phyloP scores from a whole-genome alignment of 2,329 filamentous ascomycete species.

The Coleophoma crateriformis region DNA sequence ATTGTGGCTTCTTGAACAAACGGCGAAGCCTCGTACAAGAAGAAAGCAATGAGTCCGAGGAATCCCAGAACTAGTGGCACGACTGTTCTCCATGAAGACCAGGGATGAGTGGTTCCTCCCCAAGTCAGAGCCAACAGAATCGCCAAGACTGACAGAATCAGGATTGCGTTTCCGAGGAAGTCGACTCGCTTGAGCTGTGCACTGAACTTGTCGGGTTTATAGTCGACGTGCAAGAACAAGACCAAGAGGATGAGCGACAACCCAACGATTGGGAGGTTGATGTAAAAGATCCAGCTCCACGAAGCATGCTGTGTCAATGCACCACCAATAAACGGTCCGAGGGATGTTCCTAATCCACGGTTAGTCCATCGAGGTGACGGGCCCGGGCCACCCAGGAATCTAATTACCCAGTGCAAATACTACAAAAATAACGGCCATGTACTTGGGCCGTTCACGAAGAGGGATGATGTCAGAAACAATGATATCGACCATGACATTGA shows the following conservation, averaged over 20 bases:
- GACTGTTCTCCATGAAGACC: conserved; percentile 1
- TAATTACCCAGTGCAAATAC: conserved; percentile 23
- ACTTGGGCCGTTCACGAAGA: conserved; percentile 38
- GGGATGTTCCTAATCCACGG: conserved; percentile 25
- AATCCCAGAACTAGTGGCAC: neutral
- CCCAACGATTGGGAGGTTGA: conserved; percentile 32
- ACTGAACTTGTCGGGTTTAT: conserved; percentile 21
- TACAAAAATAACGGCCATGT: conserved; percentile 23
- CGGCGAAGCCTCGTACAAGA: conserved; percentile 4
- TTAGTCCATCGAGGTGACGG: conserved; percentile 28
- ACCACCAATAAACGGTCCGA: conserved; percentile 20
- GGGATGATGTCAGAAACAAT: conserved; percentile 44
- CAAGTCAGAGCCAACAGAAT: conserved; percentile 31
- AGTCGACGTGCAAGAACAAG: conserved; percentile 5
- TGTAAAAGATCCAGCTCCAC: conserved; percentile 43
- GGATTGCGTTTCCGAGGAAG: conserved; percentile 35
- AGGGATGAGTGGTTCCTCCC: conserved; percentile 1
- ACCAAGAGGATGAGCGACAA: conserved; percentile 7
- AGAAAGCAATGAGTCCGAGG: neutral
- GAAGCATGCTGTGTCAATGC: conserved; percentile 13
- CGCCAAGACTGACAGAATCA: conserved; percentile 32
- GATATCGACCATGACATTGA: conserved; percentile 37
- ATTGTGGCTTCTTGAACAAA: conserved; percentile 1
- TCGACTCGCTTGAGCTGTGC: conserved; percentile 36
- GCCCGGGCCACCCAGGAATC: neutral